Conservation (phyloP, 2,329 filamentous ascomycete genomes). For the Penicillium sp. region DNA sequence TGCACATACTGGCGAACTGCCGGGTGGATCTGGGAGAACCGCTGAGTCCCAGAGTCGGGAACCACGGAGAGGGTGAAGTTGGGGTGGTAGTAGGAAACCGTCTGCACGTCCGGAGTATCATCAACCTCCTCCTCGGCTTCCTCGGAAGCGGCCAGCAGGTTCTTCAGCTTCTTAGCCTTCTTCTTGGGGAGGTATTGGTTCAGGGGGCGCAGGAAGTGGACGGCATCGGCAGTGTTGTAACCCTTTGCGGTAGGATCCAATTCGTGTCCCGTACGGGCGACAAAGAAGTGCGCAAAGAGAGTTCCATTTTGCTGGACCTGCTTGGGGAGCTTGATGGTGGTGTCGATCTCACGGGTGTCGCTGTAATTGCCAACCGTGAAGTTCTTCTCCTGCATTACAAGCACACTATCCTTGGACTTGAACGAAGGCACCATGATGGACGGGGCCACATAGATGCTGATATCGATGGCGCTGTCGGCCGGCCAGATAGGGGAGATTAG, state of each 20-base stretch:
- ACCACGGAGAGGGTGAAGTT: slow-evolving; percentile 91
- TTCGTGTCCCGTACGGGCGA: slow-evolving; percentile 75
- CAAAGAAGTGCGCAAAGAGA: slow-evolving; percentile 91
- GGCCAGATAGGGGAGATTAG: slow-evolving; percentile 92
- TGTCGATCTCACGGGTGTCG: slow-evolving; percentile 78
- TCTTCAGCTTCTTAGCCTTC: slow-evolving; percentile 85
- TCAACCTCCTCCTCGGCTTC: slow-evolving; percentile 57
- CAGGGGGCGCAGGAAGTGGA: slow-evolving; percentile 82
- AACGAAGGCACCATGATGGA: slow-evolving; percentile 71
- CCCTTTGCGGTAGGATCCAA: slow-evolving; percentile 75
- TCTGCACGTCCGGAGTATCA: slow-evolving; percentile 67
- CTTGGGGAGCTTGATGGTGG: slow-evolving; percentile 76
- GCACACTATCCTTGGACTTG: slow-evolving; percentile 67
- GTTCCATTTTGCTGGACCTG: slow-evolving; percentile 90
- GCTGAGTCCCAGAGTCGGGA: slow-evolving; percentile 75
- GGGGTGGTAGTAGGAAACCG: slow-evolving; percentile 90
- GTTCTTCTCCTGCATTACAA: slow-evolving; percentile 79
- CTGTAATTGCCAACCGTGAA: slow-evolving; percentile 81
- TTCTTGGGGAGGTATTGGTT: slow-evolving; percentile 93
- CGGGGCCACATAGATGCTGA: slow-evolving; percentile 82
- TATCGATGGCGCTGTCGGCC: slow-evolving; percentile 76
- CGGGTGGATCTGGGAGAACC: slow-evolving; percentile 71
- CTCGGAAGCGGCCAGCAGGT: slow-evolving; percentile 69
- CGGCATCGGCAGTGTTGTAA: slow-evolving; percentile 78
- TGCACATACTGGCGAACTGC: slow-evolving; percentile 78